Conservation (phyloP, 2,329 filamentous ascomycete species). For the Thermothelomyces thermophilus region DNA sequence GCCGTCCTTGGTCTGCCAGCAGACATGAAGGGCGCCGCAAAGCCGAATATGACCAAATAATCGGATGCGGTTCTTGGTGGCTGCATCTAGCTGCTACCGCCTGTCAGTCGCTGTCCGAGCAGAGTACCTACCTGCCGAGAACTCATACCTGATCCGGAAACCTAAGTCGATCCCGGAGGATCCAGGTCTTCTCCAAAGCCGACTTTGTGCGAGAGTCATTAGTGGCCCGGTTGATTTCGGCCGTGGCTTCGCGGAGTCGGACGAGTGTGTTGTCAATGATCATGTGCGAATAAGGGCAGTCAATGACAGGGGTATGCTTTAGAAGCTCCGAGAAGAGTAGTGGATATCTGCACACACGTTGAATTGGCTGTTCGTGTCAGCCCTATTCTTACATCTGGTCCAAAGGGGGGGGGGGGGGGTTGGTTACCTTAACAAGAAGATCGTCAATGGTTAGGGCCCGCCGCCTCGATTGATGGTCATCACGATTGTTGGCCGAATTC, state of each 20-base stretch:
- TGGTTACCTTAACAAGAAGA: conserved; percentile 74
- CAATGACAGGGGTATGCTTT: conserved; percentile 73
- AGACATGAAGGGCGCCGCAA: conserved; percentile 76
- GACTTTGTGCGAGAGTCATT: conserved; percentile 64
- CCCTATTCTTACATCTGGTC: not conserved
- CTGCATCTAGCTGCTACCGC: conserved; percentile 42
- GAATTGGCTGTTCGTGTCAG: conserved; percentile 63
- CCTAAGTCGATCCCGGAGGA: conserved; percentile 72
- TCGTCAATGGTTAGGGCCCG: conserved; percentile 80
- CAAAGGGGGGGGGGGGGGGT: not conserved
- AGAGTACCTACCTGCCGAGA: not conserved
- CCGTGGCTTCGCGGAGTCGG: conserved; percentile 65
- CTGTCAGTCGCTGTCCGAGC: conserved; percentile 19
- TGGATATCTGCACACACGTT: conserved; percentile 86
- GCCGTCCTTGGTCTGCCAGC: conserved; percentile 65
- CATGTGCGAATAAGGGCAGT: conserved; percentile 77
- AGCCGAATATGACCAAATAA: conserved; percentile 73
- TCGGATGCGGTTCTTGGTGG: conserved; percentile 61
- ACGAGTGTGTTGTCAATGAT: conserved; percentile 69
- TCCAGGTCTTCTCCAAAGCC: conserved; percentile 73
- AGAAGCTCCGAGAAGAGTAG: conserved; percentile 78
- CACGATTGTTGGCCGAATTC: conserved; percentile 59
- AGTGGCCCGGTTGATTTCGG: conserved; percentile 78
- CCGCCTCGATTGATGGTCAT: conserved; percentile 57
- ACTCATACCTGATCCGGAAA: conserved; percentile 63